Conservation (phyloP, 2,329 filamentous ascomycete species). For the Coniochaeta sp. region DNA sequence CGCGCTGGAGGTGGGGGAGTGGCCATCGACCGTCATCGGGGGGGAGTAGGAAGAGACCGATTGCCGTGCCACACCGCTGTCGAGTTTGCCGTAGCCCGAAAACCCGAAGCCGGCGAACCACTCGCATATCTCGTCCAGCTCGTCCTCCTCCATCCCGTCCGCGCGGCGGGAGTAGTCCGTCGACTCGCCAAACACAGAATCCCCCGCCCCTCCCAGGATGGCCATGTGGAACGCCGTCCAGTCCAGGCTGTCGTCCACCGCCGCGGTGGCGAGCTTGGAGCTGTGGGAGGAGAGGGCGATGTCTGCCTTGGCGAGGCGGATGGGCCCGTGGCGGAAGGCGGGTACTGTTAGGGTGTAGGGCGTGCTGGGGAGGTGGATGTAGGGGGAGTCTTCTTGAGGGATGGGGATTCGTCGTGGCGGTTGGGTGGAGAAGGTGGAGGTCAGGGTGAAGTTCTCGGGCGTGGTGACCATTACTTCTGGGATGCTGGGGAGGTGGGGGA, state of each 20-base stretch:
- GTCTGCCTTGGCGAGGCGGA: conserved; percentile 42
- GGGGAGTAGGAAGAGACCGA: conserved; percentile 22
- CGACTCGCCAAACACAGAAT: conserved; percentile 37
- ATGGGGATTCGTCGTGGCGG: not conserved
- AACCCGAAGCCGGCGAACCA: conserved; percentile 49
- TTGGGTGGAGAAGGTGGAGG: conserved; percentile 5
- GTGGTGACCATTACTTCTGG: conserved; percentile 28
- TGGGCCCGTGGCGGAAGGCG: conserved; percentile 46
- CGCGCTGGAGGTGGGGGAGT: not conserved
- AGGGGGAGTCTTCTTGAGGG: conserved; percentile 26
- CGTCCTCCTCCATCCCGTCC: conserved; percentile 34
- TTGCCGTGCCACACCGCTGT: conserved; percentile 26
- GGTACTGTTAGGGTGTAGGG: conserved; percentile 42
- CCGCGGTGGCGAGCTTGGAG: conserved; percentile 20
- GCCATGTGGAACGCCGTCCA: conserved; percentile 62
- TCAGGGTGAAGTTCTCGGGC: conserved; percentile 11
- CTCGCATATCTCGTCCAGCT: conserved; percentile 37
- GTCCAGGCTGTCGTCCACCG: conserved; percentile 48
- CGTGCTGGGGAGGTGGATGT: conserved; percentile 40
- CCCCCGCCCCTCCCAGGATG: conserved; percentile 49
- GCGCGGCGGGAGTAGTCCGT: conserved; percentile 29
- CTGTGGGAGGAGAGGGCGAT: conserved; percentile 14
- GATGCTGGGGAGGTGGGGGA: conserved; percentile 29
- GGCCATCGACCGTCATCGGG: conserved; percentile 15
- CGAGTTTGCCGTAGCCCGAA: conserved; percentile 32